Evolutionary conservation across 2,329 filamentous ascomycete genomes (phyloP), one percentile per base, ranked within the genome.

Genomic region (Fusarium drepaniforme): DNA sequence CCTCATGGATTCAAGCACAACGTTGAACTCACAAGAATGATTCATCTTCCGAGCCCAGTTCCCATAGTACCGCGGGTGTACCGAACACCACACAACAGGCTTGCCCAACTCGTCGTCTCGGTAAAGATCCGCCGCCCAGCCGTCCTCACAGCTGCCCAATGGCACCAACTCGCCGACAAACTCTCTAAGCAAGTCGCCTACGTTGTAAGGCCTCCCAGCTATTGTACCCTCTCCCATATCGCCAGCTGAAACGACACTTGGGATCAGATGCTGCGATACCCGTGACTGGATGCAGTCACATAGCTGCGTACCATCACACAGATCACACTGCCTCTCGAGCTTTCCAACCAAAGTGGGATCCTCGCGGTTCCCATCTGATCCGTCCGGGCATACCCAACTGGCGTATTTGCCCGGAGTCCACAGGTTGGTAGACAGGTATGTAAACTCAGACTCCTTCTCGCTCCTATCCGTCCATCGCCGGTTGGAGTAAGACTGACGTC

Each of bases 21-120:
- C 38, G 12, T 67, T 61, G 3, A 38, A 11, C 2, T 67, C 23
- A 30, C 65, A 71, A 9, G 68, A 67, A 13, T 71, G 68, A 38
- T 68, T 71, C 18, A 65, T 35, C 49, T 68, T 71, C 5, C 68
- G 25, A 12, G 38, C 23, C 68, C 68, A 71, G 44, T 68, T 68
- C 11, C 59, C 53, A 4, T 16, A 16, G 8, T 42, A 46, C 16
- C 6, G 51, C 15, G 23, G 25, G 35, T 64, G 33, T 5, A 67
- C 35, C n/a, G 42, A 44, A 23, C 68, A 70, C 49, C n/a, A 66
- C 64, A 3, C 15, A 8, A 35, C 4, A 13, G 30, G 28, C 5
- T 51, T 59, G 5, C 25, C 38, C 11, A 5, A 15, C 12, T 64
- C 23, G 33, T 67, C 59, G 16, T 70, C 33, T 3, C 64, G 68